Evolutionary conservation across 805 yeast genomes (phyloP), one percentile per base, ranked within the genome.

Genomic region (Candida maris): DNA sequence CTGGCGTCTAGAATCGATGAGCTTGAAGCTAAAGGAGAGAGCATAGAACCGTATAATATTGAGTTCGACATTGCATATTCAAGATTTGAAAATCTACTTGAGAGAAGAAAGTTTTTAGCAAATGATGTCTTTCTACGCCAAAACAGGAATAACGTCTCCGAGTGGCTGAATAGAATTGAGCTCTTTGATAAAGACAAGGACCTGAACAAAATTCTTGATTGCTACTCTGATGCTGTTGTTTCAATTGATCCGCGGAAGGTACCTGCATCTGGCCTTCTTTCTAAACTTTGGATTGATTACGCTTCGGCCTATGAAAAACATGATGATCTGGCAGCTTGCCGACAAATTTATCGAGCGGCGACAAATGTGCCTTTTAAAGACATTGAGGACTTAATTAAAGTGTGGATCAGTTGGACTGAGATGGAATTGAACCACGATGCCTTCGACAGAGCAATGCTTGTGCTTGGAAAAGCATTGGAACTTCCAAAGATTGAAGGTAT

Each of bases 371-470:
- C 88, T 5, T 87, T 71, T 59, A 70, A 64, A 18, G 60, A 69
- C 12, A 61, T 77, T 0, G 73, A 75, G 16, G 96, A 87, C 41
- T 59, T 87, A 15, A 84, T 80, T 2, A 71, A 71, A 3, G 57
- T 89, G 5, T 85, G 87, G 73, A 62, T 75, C n/a, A 71, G 70
- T 13, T 89, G 96, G 96, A 68, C 82, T 5, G 83, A 83, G 38
- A 61, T 76, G 59, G 82, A 81, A 41, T 49, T 84, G 20, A 62
- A 71, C 17, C 59, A 63, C 13, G 74, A 67, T 16, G 68, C 77
- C 35, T 56, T 76, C 15, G 73, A 51, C 10, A 54, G 44, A 25
- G 60, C 76, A 0, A 32, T 68, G 4, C 38, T 48, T 0, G 55
- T 70, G 4, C 41, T 70, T 1, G 63, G 65, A 39, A 46, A 47